Evolutionary conservation across 2,329 filamentous ascomycete genomes (phyloP).

Genomic region (Ophiostoma sp.): DNA sequence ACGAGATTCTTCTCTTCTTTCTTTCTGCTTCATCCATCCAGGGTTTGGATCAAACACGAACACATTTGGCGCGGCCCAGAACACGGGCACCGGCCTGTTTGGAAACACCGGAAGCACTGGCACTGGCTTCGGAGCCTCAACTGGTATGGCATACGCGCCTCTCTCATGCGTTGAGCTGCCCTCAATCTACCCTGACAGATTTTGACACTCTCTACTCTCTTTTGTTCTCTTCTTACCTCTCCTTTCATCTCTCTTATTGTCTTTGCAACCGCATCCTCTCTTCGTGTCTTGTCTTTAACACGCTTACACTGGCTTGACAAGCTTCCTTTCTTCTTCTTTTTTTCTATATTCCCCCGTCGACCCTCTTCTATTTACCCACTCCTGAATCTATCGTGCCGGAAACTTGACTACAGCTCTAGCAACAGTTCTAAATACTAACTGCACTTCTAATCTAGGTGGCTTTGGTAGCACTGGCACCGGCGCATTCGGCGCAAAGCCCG

Average conservation of each 20-base stretch:
- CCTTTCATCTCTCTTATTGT: background rate
- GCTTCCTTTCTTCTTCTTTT: background rate
- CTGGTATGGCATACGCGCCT: constrained; percentile 26
- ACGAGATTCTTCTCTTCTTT: constrained; percentile 24
- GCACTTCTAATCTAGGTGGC: constrained; percentile 26
- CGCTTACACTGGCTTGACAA: background rate
- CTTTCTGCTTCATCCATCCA: constrained; percentile 22
- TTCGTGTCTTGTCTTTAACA: background rate
- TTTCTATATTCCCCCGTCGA: background rate
- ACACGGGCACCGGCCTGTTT: constrained; percentile 43
- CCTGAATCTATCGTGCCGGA: background rate
- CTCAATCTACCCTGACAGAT: constrained; percentile 12
- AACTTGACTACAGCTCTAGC: background rate
- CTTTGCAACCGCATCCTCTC: background rate
- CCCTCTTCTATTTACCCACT: too few species aligned
- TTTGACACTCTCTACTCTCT: background rate
- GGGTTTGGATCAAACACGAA: constrained; percentile 27
- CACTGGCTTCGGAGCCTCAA: constrained; percentile 27
- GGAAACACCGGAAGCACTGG: constrained; percentile 31
- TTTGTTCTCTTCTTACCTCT: background rate
- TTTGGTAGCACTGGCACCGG: constrained; percentile 31
- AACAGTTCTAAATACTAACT: constrained; percentile 18
- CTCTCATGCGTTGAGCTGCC: constrained; percentile 11
- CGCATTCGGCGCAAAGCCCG: constrained; percentile 41
- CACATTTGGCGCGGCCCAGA: constrained; percentile 39